Conservation (phyloP, 164 flowering plant species). For the Stephania cephalantha region DNA sequence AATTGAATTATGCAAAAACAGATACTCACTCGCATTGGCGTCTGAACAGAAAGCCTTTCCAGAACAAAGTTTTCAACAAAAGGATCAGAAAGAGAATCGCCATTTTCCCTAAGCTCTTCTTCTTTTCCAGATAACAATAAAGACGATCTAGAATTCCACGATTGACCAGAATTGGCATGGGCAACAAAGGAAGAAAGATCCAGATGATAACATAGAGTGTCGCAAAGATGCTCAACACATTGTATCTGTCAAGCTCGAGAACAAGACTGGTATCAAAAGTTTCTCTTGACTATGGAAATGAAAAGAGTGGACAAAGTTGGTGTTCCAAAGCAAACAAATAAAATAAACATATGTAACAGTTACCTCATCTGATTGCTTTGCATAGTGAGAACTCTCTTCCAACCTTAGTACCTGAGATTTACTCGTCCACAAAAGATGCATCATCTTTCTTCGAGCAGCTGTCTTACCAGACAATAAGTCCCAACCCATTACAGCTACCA, state of each 20-base stretch:
- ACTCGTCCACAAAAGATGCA: slow-evolving; percentile 82
- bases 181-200: slow-evolving; percentile 96
- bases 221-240: slow-evolving; percentile 86
- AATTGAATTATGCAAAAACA: background rate
- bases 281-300: slow-evolving; percentile 3
- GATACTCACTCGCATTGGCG: slow-evolving; percentile 78
- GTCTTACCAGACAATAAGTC: slow-evolving; percentile 89
- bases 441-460: slow-evolving; percentile 51
- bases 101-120: slow-evolving; percentile 22
- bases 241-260: slow-evolving; percentile 51
- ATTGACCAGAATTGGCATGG: slow-evolving; percentile 75
- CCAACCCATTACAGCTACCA: slow-evolving; percentile 96
- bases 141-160: slow-evolving; percentile 75
- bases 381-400: slow-evolving; percentile 61
- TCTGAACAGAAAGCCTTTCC: slow-evolving; percentile 85
- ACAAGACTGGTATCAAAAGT: slow-evolving; percentile 1
- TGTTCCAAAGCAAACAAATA: background rate
- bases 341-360: background rate
- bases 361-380: slow-evolving; percentile 77
- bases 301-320: background rate
- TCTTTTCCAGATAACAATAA: slow-evolving; percentile 61
- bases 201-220: slow-evolving; percentile 79
- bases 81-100: slow-evolving; percentile 49
- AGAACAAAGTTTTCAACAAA: slow-evolving; percentile 92
- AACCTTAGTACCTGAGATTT: slow-evolving; percentile 66